A percentile compares a stretch with the other conserved stretches of the same genome.
Evolutionary conservation across 805 yeast species (phyloP).

Genomic region (Kodamaea kakaduensis): DNA sequence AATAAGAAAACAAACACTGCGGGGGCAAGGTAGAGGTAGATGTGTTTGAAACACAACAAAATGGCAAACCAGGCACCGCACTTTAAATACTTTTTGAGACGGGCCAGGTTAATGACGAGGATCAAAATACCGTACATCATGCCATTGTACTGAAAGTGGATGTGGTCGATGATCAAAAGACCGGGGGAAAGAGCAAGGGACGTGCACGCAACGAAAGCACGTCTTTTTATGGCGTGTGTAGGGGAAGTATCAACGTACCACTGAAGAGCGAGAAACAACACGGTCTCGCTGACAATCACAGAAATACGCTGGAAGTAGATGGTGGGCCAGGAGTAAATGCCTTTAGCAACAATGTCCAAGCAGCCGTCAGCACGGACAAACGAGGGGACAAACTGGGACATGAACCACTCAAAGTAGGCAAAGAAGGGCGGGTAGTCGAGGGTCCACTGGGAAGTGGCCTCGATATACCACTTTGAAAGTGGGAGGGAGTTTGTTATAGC

Average conservation of each 20-base stretch:
- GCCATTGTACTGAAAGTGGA: constrained; percentile 96
- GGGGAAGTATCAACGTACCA: constrained; percentile 56
- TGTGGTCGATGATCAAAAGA: constrained; percentile 83
- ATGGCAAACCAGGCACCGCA: constrained; percentile 70
- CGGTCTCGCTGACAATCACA: constrained; percentile 72
- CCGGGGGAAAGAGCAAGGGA: constrained; percentile 88
- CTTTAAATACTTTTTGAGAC: constrained; percentile 49
- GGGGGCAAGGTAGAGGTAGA: constrained; percentile 89
- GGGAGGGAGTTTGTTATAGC: constrained; percentile 83
- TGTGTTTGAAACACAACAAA: constrained; percentile 89
- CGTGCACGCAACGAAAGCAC: constrained; percentile 72
- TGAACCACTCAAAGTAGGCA: constrained; percentile 87
- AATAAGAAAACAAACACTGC: constrained; percentile 81
- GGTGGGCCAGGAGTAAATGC: constrained; percentile 74
- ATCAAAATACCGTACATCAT: constrained; percentile 83
- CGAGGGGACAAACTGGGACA: constrained; percentile 68
- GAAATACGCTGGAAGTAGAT: constrained; percentile 76
- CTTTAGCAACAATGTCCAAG: constrained; percentile 60
- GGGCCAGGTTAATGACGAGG: constrained; percentile 68
- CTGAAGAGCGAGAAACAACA: constrained; percentile 67
- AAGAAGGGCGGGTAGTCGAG: constrained; percentile 96
- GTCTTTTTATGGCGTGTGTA: constrained; percentile 35
- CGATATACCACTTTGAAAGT: constrained; percentile 75
- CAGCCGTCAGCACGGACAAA: constrained; percentile 70
- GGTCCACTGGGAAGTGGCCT: constrained; percentile 82